Percentiles rank a stretch among this genome's conserved stretches.
These are phyloP conservation scores for Leucocoprinus birnbaumii DNA, from an alignment of 768 basidiomycete species.

Conservation along the genomic window DNA sequence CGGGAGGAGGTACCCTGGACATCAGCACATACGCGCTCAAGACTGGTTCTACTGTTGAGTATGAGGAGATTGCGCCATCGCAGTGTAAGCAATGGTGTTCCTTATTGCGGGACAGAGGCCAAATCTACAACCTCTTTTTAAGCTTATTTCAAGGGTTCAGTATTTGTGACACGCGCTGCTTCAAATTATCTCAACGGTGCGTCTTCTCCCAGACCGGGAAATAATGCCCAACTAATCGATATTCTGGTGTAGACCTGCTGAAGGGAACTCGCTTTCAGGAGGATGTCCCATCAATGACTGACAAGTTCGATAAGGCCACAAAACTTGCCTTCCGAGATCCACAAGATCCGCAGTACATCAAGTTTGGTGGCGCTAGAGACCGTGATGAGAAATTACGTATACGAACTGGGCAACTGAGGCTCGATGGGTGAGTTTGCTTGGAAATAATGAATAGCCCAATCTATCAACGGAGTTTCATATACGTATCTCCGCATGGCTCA, in stretches of 20 bases:
- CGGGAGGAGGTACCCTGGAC: conserved; percentile 61
- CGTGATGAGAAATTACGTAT: conserved; percentile 37
- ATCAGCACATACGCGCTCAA: conserved; percentile 45
- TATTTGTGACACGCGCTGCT: conserved; percentile 40
- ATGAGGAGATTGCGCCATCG: conserved; percentile 40
- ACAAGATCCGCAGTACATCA: conserved; percentile 40
- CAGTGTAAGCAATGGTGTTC: conserved; percentile 34
- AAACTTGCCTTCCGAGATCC: conserved; percentile 41
- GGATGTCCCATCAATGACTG: conserved; percentile 37
- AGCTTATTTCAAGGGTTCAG: conserved; percentile 44
- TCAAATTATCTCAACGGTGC: conserved; percentile 31
- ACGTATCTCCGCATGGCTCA: neutral
- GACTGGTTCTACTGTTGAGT: conserved; percentile 15
- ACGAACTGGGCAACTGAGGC: conserved; percentile 41
- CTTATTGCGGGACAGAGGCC: neutral
- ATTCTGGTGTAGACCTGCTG: conserved; percentile 28
- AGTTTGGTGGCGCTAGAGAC: conserved; percentile 42
- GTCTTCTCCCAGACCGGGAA: too few relatives aligned
- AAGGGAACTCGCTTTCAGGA: conserved; percentile 33
- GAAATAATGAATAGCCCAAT: too few relatives aligned
- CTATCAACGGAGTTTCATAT: too few relatives aligned
- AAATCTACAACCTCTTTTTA: neutral
- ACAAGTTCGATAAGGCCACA: conserved; percentile 45
- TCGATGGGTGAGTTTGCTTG: conserved; percentile 28
- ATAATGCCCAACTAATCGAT: neutral